Percentiles rank a stretch among this genome's conserved stretches.
Conservation (phyloP, 2,329 filamentous ascomycete genomes). For the Hypoxylon sp. region DNA sequence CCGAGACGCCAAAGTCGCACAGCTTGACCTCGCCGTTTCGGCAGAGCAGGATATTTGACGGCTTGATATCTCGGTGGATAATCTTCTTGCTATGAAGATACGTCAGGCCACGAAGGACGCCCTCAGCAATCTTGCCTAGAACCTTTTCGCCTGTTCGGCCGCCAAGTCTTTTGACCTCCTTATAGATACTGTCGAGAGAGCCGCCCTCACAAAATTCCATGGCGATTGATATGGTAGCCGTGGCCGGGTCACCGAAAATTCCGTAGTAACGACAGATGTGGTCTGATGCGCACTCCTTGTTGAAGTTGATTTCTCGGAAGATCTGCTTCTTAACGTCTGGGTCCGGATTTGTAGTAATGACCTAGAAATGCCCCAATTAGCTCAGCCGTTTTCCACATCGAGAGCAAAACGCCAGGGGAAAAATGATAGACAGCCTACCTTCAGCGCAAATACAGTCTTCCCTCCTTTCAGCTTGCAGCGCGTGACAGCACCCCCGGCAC, state of each 20-base stretch:
- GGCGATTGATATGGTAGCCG: conserved; percentile 94
- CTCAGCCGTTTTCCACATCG: conserved; percentile 13
- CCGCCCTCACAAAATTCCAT: conserved; percentile 99
- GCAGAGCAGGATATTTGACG: conserved; percentile 93
- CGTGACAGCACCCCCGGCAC: conserved; percentile 94
- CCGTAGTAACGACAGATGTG: conserved; percentile 98
- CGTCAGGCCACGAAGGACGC: conserved; percentile 89
- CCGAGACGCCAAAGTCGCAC: conserved; percentile 97
- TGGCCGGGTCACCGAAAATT: conserved; percentile 94
- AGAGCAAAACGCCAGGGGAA: not conserved
- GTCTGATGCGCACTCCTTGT: conserved; percentile 94
- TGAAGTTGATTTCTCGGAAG: conserved; percentile 93
- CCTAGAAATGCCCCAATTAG: conserved; percentile 58
- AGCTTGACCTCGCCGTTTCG: conserved; percentile 94
- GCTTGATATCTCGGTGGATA: conserved; percentile 98
- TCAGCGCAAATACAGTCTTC: conserved; percentile 94
- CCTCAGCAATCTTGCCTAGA: conserved; percentile 94
- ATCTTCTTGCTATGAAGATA: conserved; percentile 97
- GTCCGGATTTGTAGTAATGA: conserved; percentile 98
- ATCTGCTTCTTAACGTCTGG: conserved; percentile 99
- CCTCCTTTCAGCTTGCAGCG: conserved; percentile 87
- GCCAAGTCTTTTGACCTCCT: conserved; percentile 93
- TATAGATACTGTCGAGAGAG: conserved; percentile 95
- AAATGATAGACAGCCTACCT: conserved; percentile 65
- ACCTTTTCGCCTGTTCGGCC: conserved; percentile 97